phyloP scores from a whole-genome alignment of 352 stramenopile genomes.

The Globisporangium rhizosaccharum region DNA sequence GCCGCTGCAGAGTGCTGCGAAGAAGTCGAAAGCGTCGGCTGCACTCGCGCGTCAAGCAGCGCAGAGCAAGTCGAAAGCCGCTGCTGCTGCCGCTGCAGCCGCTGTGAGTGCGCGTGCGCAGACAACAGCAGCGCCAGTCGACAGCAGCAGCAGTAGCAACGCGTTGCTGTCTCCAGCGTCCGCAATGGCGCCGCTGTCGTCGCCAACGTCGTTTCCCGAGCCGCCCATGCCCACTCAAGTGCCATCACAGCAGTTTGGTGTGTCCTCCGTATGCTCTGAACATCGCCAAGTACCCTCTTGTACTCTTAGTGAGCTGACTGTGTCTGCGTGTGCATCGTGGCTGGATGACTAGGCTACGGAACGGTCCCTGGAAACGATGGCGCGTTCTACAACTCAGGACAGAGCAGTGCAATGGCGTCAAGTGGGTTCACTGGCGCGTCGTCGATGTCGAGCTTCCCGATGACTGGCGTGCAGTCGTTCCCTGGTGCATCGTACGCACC shows the following conservation, averaged over 20 bases:
- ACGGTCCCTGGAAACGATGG: background rate
- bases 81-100: background rate
- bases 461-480: constrained; percentile 24
- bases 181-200: constrained; percentile 1
- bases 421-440: constrained; percentile 12
- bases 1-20: background rate
- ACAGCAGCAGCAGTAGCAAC: constrained; percentile 6
- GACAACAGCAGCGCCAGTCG: background rate
- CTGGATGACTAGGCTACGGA: background rate
- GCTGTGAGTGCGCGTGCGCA: background rate
- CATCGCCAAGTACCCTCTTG: background rate
- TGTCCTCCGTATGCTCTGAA: background rate
- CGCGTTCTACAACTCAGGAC: constrained; percentile 11
- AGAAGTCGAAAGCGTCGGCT: constrained; percentile 11
- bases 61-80: constrained; percentile 9
- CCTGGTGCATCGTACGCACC: constrained; percentile 22
- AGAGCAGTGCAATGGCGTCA: constrained; percentile 14
- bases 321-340: background rate
- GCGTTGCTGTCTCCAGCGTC: background rate
- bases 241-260: constrained; percentile 9
- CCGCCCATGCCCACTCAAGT: constrained; percentile 26
- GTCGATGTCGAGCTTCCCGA: constrained; percentile 16
- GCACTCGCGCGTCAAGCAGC: constrained; percentile 7
- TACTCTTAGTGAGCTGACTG: background rate
- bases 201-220: constrained; percentile 38